phyloP scores from a whole-genome alignment of 116 monocot species.

The Cymodocea nodosa region DNA sequence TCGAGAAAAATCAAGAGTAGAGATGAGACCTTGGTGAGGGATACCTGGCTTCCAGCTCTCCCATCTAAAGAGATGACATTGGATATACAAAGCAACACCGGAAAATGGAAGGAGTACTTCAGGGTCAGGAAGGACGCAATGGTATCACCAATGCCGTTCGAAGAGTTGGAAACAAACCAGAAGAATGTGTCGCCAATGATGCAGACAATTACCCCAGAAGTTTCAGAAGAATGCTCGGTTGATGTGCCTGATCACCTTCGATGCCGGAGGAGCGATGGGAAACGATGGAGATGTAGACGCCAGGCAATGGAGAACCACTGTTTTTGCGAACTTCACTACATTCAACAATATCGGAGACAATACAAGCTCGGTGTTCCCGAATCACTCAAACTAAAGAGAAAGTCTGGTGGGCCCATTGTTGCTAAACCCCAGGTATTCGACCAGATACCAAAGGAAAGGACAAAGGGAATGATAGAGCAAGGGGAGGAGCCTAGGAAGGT shows the following conservation, averaged over 20 bases:
- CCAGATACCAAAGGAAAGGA: not conserved
- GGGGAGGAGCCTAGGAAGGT: not conserved
- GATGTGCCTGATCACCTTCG: constrained; percentile 39
- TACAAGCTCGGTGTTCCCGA: constrained; percentile 13
- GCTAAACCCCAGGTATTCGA: not conserved
- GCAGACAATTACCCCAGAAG: too few species aligned
- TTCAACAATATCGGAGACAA: constrained; percentile 12
- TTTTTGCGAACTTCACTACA: constrained; percentile 46
- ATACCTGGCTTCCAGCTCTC: too few species aligned
- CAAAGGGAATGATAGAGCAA: not conserved
- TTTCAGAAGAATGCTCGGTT: too few species aligned
- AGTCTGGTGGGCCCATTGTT: not conserved
- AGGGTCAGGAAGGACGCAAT: too few species aligned
- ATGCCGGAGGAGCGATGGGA: constrained; percentile 51
- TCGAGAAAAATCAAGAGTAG: too few species aligned
- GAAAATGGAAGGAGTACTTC: too few species aligned
- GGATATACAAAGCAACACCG: too few species aligned
- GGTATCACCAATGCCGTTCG: too few species aligned
- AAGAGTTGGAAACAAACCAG: too few species aligned
- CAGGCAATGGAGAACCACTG: constrained; percentile 20
- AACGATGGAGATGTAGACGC: constrained; percentile 37
- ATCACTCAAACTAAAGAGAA: constrained; percentile 9
- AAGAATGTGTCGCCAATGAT: too few species aligned
- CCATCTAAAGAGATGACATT: too few species aligned
- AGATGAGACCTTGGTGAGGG: too few species aligned